These are phyloP conservation scores for Mediolabrus comicus DNA, from an alignment of 108 stramenopile species.

Conservation along the genomic window DNA sequence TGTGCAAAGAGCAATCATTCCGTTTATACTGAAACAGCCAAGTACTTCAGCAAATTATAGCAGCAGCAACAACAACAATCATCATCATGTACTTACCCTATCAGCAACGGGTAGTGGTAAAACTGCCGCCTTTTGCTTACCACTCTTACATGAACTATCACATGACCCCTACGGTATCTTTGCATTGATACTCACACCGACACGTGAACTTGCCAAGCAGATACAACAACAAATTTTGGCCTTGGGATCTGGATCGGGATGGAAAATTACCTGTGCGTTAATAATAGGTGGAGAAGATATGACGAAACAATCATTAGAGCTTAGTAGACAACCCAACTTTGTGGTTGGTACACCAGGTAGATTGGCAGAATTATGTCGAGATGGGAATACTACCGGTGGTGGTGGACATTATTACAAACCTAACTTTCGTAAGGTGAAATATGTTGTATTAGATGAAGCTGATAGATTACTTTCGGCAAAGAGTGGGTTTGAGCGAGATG, in stretches of 20 bases:
- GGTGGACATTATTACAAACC: slow-evolving; percentile 51
- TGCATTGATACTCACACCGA: slow-evolving; percentile 90
- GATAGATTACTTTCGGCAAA: slow-evolving; percentile 88
- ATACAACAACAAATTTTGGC: slow-evolving; percentile 94
- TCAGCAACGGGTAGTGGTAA: slow-evolving; percentile 88
- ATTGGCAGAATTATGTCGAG: slow-evolving; percentile 83
- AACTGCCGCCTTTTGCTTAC: slow-evolving; percentile 91
- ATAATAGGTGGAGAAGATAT: slow-evolving; percentile 92
- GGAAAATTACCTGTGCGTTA: slow-evolving; percentile 73
- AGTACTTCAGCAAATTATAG: slow-evolving; percentile 1
- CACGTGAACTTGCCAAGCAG: slow-evolving; percentile 97
- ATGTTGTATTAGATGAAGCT: slow-evolving; percentile 96
- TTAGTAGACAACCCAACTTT: slow-evolving; percentile 88
- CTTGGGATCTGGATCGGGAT: slow-evolving; percentile 72
- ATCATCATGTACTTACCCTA: slow-evolving; percentile 65
- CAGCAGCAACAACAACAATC: background rate
- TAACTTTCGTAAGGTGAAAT: slow-evolving; percentile 69
- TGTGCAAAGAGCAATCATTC: slow-evolving; percentile 72
- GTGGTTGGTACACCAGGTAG: slow-evolving; percentile 96
- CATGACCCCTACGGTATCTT: slow-evolving; percentile 91
- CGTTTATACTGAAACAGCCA: slow-evolving; percentile 53
- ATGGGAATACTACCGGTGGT: background rate
- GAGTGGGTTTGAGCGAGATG: slow-evolving; percentile 89
- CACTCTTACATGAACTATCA: slow-evolving; percentile 85
- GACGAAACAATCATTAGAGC: slow-evolving; percentile 71